Percentiles rank a stretch among this genome's conserved stretches.
These are phyloP conservation scores for Cladosporium halotolerans DNA, from an alignment of 2,329 filamentous ascomycete species.

Conservation along the genomic window DNA sequence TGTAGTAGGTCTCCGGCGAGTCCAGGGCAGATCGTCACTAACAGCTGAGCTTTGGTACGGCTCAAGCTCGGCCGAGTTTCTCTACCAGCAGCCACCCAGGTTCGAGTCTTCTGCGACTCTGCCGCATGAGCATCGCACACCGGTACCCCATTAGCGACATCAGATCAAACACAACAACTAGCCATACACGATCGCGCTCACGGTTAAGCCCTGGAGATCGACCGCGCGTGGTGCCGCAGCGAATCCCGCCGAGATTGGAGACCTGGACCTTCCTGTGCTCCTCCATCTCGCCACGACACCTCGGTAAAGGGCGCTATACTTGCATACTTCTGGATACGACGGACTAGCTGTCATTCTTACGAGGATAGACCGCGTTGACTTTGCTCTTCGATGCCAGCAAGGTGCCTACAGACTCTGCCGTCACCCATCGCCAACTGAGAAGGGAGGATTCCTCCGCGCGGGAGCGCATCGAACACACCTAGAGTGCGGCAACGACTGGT, in stretches of 20 bases:
- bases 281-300: conserved; percentile 4
- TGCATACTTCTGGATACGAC: neutral
- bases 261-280: conserved; percentile 2
- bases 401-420: conserved; percentile 15
- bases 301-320: neutral
- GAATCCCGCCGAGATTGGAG: neutral
- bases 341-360: neutral
- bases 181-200: neutral
- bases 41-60: too few relatives aligned
- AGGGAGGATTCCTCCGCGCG: conserved; percentile 9
- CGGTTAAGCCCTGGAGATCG: neutral
- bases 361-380: conserved; percentile 9
- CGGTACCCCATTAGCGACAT: too few relatives aligned
- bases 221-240: neutral
- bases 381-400: conserved; percentile 27
- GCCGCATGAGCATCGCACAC: too few relatives aligned
- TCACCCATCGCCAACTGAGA: neutral
- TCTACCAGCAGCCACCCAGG: too few relatives aligned
- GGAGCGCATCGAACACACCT: conserved; percentile 7
- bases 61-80: too few relatives aligned
- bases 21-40: too few relatives aligned
- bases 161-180: neutral
- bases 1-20: too few relatives aligned
- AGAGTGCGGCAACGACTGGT: neutral
- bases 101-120: too few relatives aligned